Base-by-base conservation (phyloP, 225 moss, liverwort and hornwort genomes). In the Pseudoscleropodium purum region DNA sequence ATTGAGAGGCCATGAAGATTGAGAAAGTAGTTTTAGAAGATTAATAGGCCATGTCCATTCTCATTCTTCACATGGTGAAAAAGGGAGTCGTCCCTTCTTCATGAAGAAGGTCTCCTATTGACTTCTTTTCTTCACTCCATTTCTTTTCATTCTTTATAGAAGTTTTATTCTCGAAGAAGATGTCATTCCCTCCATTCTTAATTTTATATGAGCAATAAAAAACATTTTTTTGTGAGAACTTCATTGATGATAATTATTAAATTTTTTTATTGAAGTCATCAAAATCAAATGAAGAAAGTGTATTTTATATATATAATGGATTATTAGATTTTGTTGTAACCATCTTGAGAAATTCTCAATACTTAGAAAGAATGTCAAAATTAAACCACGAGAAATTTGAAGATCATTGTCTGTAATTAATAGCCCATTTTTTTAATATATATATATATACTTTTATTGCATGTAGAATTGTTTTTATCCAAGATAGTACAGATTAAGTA, bases 151-250 rank as follows among this genome's bases (percentile, higher is more conserved):
- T 65, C 34, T 65, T 65, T 0, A 2, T 10, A 18, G 10, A 34
- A 34, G 5, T 36, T 36, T 67, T 19, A 36, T 36, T 36, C 36
- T 67, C 0, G 5, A 67, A 36, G 36, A 33, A 18, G 19, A 18
- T 19, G 10, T 67, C 1, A 66, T 5, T 5, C 6, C 1, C 6
- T 11, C 37, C 36, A 18, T 57, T n/a, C 2, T n/a, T n/a, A n/a
- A 79, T n/a, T 79, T 57, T 27, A n/a, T 37, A 16, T 10, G 15
- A 79, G 2, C 1, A 3, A 37, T 6, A 25, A 23, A 34, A 23
- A 21, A 20, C 1, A 2, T 0, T 15, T 16, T 29, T 45, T 45
- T 29, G 8, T 13, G 5, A 5, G 0, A 0, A 36, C 36, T 77
- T 52, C 4, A 36, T 36, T 1, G 9, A 52, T 52, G 23, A 21